These are phyloP conservation scores for Gracilaria gracilis DNA, from an alignment of 23 red algal species.

Conservation along the genomic window DNA sequence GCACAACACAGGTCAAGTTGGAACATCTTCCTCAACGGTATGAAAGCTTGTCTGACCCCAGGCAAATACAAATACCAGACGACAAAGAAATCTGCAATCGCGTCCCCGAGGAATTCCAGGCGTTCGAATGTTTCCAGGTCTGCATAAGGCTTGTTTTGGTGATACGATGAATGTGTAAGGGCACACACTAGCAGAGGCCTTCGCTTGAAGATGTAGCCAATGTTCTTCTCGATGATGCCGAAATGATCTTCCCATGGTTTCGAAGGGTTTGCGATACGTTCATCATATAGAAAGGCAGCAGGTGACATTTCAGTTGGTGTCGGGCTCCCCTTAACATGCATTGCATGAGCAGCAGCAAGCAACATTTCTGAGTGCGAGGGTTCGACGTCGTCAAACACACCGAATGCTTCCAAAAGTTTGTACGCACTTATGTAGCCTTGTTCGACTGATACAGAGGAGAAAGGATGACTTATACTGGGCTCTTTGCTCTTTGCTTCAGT, in stretches of 20 bases:
- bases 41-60: conserved; percentile 92
- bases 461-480: background rate
- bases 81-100: conserved; percentile 68
- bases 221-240: conserved; percentile 57
- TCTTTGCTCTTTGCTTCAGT: background rate
- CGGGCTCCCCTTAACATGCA: conserved; percentile 27
- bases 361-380: conserved; percentile 65
- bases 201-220: conserved; percentile 64
- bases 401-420: conserved; percentile 51
- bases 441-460: conserved; percentile 40
- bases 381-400: conserved; percentile 58
- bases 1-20: conserved; percentile 77
- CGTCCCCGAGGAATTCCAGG: conserved; percentile 79
- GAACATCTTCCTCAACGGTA: conserved; percentile 83
- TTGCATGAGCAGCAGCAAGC: conserved; percentile 68
- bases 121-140: conserved; percentile 68
- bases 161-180: conserved; percentile 69
- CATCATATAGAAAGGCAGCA: conserved; percentile 45
- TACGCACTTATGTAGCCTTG: conserved; percentile 49
- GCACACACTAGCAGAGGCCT: conserved; percentile 66
- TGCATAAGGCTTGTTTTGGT: conserved; percentile 5
- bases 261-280: conserved; percentile 33
- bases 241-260: conserved; percentile 74
- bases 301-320: conserved; percentile 41
- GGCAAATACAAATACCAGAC: conserved; percentile 80